Conservation (phyloP, 352 stramenopile species). For the Phytophthora hybrid region DNA sequence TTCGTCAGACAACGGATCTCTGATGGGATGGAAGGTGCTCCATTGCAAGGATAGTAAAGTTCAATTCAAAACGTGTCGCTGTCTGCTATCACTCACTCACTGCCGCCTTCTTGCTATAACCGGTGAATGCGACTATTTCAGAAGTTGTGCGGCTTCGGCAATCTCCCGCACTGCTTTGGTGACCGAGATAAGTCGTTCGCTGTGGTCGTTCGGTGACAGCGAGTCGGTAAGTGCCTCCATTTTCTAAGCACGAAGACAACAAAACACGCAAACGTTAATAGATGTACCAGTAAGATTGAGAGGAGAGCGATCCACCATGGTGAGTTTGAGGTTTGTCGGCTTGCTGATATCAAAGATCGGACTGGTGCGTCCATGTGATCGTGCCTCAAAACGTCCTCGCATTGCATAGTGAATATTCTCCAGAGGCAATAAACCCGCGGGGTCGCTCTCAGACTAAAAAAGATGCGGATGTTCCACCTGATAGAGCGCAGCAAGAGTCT, state of each 20-base stretch:
- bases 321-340: slow-evolving; percentile 19
- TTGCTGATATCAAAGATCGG: slow-evolving; percentile 28
- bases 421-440: slow-evolving; percentile 5
- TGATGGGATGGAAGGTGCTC: slow-evolving; percentile 18
- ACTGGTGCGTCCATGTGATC: slow-evolving; percentile 16
- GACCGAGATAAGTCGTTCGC: slow-evolving; percentile 62
- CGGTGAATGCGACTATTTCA: slow-evolving; percentile 23
- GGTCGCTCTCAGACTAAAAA: slow-evolving; percentile 33
- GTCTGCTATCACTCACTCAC: neutral
- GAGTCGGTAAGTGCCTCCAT: slow-evolving; percentile 67
- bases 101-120: neutral
- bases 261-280: slow-evolving; percentile 32
- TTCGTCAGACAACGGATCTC: slow-evolving; percentile 58
- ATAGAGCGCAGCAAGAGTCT: slow-evolving; percentile 73
- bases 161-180: slow-evolving; percentile 76
- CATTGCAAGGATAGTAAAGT: no score
- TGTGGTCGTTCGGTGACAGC: slow-evolving; percentile 64
- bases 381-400: slow-evolving; percentile 18
- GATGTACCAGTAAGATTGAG: neutral
- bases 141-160: slow-evolving; percentile 63
- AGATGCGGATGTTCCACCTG: slow-evolving; percentile 73
- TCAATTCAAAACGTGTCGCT: no score
- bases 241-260: slow-evolving; percentile 58
- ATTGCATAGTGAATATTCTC: slow-evolving; percentile 15
- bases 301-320: slow-evolving; percentile 9